Conservation (phyloP, 2,329 filamentous ascomycete genomes). For the Atkinsonella texensis region DNA sequence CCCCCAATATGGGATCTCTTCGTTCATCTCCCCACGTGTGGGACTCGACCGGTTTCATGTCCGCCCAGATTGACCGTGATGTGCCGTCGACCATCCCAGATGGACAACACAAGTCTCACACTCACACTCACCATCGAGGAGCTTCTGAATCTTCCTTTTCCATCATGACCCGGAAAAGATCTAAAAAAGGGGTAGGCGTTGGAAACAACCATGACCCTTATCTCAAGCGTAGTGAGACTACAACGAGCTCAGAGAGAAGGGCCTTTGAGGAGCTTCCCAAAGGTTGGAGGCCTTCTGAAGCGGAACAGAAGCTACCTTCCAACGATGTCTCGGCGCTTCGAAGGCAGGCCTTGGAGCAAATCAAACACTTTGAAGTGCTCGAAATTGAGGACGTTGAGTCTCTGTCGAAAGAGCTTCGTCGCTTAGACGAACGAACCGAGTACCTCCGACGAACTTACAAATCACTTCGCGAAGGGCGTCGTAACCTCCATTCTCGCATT, state of each 20-base stretch:
- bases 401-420: slow-evolving; percentile 61
- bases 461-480: slow-evolving; percentile 61
- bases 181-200: slow-evolving; percentile 38
- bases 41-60: slow-evolving; percentile 18
- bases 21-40: slow-evolving; percentile 32
- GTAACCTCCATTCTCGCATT: slow-evolving; percentile 65
- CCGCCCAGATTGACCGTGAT: not conserved
- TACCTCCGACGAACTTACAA: slow-evolving; percentile 68
- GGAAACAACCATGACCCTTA: slow-evolving; percentile 24
- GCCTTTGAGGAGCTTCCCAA: slow-evolving; percentile 50
- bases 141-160: slow-evolving; percentile 42
- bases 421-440: slow-evolving; percentile 65
- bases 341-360: slow-evolving; percentile 50
- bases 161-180: slow-evolving; percentile 50
- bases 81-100: slow-evolving; percentile 9
- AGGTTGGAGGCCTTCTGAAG: slow-evolving; percentile 44
- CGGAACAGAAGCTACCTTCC: slow-evolving; percentile 31
- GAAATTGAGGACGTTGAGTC: slow-evolving; percentile 48
- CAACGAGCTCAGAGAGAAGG: slow-evolving; percentile 38
- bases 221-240: slow-evolving; percentile 27
- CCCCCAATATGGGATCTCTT: slow-evolving; percentile 28
- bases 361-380: slow-evolving; percentile 53
- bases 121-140: slow-evolving; percentile 34
- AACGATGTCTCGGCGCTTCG: slow-evolving; percentile 40
- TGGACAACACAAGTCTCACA: not conserved